Evolutionary conservation across 805 yeast species (phyloP).

Genomic region (Candida jianshihensis): DNA sequence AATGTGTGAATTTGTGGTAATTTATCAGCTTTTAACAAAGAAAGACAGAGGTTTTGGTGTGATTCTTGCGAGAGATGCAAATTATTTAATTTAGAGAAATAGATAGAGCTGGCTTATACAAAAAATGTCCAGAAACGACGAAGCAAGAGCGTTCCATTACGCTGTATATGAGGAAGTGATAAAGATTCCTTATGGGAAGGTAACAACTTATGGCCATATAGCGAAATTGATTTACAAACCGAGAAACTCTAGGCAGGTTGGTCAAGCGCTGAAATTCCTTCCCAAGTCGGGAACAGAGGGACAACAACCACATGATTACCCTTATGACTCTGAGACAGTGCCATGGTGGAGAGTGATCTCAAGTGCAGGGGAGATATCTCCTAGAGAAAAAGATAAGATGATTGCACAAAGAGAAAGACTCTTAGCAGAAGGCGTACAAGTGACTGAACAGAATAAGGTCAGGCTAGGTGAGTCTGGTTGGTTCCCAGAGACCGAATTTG

Average conservation of each 20-base stretch:
- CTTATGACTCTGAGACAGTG: slow-evolving; percentile 25
- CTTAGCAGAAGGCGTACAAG: slow-evolving; percentile 41
- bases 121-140: slow-evolving; percentile 26
- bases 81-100: no score
- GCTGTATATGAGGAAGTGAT: slow-evolving; percentile 51
- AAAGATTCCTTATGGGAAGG: slow-evolving; percentile 54
- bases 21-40: no score
- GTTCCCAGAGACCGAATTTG: slow-evolving; percentile 46
- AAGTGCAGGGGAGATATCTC: slow-evolving; percentile 57
- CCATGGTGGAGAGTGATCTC: slow-evolving; percentile 83
- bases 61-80: background rate
- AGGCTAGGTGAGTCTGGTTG: slow-evolving; percentile 50
- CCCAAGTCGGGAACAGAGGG: slow-evolving; percentile 12
- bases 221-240: slow-evolving; percentile 60
- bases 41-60: slow-evolving; percentile 1
- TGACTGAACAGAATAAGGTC: slow-evolving; percentile 25
- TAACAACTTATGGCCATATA: slow-evolving; percentile 70
- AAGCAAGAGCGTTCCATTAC: slow-evolving; percentile 48
- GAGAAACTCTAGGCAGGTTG: slow-evolving; percentile 66
- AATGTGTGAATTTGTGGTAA: no score
- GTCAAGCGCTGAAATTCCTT: slow-evolving; percentile 56
- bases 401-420: slow-evolving; percentile 39
- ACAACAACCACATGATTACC: slow-evolving; percentile 17
- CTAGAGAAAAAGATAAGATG: slow-evolving; percentile 38
- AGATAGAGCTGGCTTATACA: background rate